Evolutionary conservation across 1,284 basidiomycete species (phyloP).

Genomic region (Sporisorium graminicola): DNA sequence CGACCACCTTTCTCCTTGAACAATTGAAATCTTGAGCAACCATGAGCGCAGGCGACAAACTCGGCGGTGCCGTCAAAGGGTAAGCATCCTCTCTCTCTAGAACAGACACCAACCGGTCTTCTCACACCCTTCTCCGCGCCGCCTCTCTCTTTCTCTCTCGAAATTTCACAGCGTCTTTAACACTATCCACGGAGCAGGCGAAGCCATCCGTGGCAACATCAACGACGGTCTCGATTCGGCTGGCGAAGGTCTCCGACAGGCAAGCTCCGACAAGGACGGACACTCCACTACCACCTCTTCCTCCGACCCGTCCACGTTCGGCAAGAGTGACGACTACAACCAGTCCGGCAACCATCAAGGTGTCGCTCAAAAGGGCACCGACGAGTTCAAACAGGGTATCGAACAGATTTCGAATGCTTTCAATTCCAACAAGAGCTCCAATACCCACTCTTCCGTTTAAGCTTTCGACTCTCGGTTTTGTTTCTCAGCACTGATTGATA

Average conservation of each 20-base stretch:
- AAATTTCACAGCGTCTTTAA: slow-evolving; percentile 46
- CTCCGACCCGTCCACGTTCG: slow-evolving; percentile 11
- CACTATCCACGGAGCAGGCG: slow-evolving; percentile 52
- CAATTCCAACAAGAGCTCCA: slow-evolving; percentile 5
- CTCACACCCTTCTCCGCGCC: neutral
- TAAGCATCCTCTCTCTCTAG: slow-evolving; percentile 25
- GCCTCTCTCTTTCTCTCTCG: neutral
- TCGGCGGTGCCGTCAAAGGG: slow-evolving; percentile 59
- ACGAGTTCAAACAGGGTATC: slow-evolving; percentile 39
- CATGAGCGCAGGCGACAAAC: slow-evolving; percentile 36
- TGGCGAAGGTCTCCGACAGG: slow-evolving; percentile 46
- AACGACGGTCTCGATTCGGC: slow-evolving; percentile 50
- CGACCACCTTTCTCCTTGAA: neutral
- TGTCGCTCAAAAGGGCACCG: slow-evolving; percentile 28
- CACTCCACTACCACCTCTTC: neutral
- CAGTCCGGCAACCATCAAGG: slow-evolving; percentile 14
- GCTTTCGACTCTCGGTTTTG: neutral
- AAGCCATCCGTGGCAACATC: slow-evolving; percentile 58
- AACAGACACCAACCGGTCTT: neutral
- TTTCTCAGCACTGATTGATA: neutral
- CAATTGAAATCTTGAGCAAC: slow-evolving; percentile 1
- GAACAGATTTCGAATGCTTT: slow-evolving; percentile 14
- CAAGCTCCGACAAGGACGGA: neutral
- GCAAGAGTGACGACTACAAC: slow-evolving; percentile 32
- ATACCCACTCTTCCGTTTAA: slow-evolving; percentile 4